Evolutionary conservation across 768 basidiomycete species (phyloP), one percentile per base, ranked within the genome.

Genomic region (Ramaria rubella): DNA sequence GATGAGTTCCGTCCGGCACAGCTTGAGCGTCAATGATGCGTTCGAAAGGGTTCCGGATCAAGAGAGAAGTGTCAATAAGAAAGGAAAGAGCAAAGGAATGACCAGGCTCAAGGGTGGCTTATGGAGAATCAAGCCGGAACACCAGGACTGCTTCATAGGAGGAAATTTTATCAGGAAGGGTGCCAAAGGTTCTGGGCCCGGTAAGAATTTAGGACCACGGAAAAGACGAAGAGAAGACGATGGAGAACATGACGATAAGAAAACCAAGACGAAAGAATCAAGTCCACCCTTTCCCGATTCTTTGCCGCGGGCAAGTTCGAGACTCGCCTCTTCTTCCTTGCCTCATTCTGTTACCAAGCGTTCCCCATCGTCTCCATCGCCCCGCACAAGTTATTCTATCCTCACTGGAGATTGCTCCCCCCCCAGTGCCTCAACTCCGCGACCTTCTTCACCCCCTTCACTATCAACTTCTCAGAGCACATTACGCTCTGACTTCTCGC

Each of bases 1-100:
- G 95, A 94, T 94, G 83, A 96, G 96, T 70, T 94, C 92, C 55
- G 92, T 98, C 58, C 82, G 95, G n/a, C 94, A 98, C 70, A 94
- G 94, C 48, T 78, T 98, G 24, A 93, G 90, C 61, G 91, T 94
- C 3, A 95, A 94, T 43, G 82, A 87, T 34, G 87, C 87, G 63
- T 97, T 96, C 70, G 82, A 91, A 60, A 96, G 95, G 59, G 45
- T 56, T 33, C 33, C 31, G 14, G 55, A 56, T 24, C 42, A 46
- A 23, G 31, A 56, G 14, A 45, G 55, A 26, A 34, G 14, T 21
- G 31, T 45, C 69, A 34, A 23, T 24, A 59, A 36, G 14, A 30
- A 63, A 31, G 43, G 30, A 14, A 40, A 42, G 82, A 87, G 0
- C 81, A 83, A 2, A 76, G 93, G 21, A 85, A 90, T 58, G 81